Evolutionary conservation across 345 rosid species (phyloP).

Genomic region (Mangifera indica): DNA sequence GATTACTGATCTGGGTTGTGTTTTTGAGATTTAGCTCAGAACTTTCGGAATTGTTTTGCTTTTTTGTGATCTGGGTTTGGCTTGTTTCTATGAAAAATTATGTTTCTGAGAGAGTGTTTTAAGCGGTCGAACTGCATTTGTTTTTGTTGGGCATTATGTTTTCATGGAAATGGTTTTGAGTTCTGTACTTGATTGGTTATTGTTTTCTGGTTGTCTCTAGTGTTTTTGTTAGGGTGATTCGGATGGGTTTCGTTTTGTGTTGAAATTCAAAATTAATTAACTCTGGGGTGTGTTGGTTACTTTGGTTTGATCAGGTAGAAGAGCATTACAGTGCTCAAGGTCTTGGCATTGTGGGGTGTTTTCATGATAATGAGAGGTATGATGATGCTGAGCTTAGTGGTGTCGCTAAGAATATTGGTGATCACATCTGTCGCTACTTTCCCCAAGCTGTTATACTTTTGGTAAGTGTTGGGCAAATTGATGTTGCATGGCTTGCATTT

Average conservation of each 20-base stretch:
- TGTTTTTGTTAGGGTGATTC: not conserved
- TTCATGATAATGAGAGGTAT: slow-evolving; percentile 83
- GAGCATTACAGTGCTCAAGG: slow-evolving; percentile 75
- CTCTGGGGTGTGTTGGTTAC: not conserved
- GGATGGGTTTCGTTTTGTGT: not conserved
- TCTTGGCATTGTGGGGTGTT: slow-evolving; percentile 76
- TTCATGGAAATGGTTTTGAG: not conserved
- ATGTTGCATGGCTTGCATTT: not conserved
- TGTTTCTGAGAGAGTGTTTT: no score
- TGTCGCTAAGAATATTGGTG: slow-evolving; percentile 84
- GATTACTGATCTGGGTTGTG: not conserved
- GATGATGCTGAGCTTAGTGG: slow-evolving; percentile 69
- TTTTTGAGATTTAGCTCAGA: no score
- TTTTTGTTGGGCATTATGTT: not conserved
- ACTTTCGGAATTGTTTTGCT: no score
- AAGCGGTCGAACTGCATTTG: no score
- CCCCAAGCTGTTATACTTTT: slow-evolving; percentile 72
- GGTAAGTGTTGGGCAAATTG: slow-evolving; percentile 40
- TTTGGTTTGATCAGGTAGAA: slow-evolving; percentile 56
- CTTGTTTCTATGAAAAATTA: no score
- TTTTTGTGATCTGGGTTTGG: no score
- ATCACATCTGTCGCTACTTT: slow-evolving; percentile 78
- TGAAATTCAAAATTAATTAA: not conserved
- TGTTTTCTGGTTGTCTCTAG: not conserved
- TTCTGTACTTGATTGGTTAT: not conserved